phyloP scores from a whole-genome alignment of 2,329 filamentous ascomycete species.

The Grosmannia clavigera region DNA sequence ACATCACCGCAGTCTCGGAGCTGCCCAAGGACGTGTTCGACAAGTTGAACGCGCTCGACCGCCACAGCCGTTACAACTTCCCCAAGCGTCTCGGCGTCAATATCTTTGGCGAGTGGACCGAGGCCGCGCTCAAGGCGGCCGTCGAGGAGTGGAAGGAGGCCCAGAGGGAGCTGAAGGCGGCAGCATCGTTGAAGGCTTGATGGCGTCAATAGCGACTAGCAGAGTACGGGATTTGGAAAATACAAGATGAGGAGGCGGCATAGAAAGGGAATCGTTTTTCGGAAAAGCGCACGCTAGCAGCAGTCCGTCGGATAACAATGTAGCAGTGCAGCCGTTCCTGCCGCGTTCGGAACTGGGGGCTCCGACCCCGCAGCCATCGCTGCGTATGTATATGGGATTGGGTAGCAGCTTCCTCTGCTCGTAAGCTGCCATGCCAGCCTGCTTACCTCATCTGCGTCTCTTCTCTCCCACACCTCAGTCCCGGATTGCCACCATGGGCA shows the following conservation, averaged over 20 bases:
- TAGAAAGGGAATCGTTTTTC: too few species aligned
- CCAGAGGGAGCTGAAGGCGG: not conserved
- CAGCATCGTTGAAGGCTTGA: too few species aligned
- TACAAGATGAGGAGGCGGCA: too few species aligned
- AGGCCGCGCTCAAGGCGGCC: constrained; percentile 1
- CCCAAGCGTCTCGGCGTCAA: constrained; percentile 36
- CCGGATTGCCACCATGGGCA: constrained; percentile 8
- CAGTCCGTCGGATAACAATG: too few species aligned
- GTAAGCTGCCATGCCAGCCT: too few species aligned
- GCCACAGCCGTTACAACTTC: constrained; percentile 42
- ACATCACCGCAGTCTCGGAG: constrained; percentile 23
- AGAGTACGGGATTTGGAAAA: too few species aligned
- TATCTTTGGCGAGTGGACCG: constrained; percentile 17
- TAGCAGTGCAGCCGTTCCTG: too few species aligned
- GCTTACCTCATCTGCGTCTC: not conserved
- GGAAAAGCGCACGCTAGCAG: too few species aligned
- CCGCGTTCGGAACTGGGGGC: not conserved
- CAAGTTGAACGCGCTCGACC: constrained; percentile 39
- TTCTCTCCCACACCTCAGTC: not conserved
- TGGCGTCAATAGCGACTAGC: too few species aligned
- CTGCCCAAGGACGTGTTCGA: constrained; percentile 40
- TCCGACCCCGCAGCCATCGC: not conserved
- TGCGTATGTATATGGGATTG: not conserved
- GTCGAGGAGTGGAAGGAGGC: constrained; percentile 5
- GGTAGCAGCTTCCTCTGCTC: too few species aligned